Conservation (phyloP, 176 grass and related monocot genomes). For the Eleusine indica region DNA sequence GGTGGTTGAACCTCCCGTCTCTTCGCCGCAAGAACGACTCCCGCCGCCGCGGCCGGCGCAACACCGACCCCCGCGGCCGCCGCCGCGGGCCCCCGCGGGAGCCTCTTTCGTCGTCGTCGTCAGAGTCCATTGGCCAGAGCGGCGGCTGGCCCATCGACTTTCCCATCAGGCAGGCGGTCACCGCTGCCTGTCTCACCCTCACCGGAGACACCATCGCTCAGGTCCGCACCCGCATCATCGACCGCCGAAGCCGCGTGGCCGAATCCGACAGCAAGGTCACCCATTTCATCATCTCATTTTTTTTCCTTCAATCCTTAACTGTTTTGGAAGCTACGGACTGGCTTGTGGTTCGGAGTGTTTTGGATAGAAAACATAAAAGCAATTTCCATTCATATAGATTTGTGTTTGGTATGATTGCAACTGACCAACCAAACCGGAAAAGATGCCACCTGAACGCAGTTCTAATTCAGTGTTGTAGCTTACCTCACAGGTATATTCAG, state of each 20-base stretch:
- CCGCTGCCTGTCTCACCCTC: slow-evolving; percentile 80
- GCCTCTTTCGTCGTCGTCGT: slow-evolving; percentile 72
- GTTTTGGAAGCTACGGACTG: not conserved
- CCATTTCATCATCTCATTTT: slow-evolving; percentile 4
- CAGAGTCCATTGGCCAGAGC: slow-evolving; percentile 56
- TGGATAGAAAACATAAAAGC: not conserved
- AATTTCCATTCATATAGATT: not conserved
- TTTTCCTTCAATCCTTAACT: not conserved
- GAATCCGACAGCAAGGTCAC: slow-evolving; percentile 61
- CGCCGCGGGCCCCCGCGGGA: slow-evolving; percentile 38
- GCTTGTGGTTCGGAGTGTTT: not conserved
- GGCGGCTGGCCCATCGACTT: slow-evolving; percentile 60
- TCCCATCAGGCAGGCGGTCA: slow-evolving; percentile 79
- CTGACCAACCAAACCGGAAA: not conserved
- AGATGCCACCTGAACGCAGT: not conserved
- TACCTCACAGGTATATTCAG: slow-evolving; percentile 4
- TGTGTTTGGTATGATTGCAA: not conserved
- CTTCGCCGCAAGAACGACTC: slow-evolving; percentile 48
- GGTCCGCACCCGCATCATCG: slow-evolving; percentile 58
- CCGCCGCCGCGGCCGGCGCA: slow-evolving; percentile 52
- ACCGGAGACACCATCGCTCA: slow-evolving; percentile 92
- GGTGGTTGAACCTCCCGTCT: slow-evolving; percentile 38
- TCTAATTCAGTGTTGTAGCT: not conserved
- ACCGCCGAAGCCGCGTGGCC: slow-evolving; percentile 18
- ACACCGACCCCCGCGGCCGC: slow-evolving; percentile 48